These are phyloP conservation scores for Penicillium sp. DNA, from an alignment of 2,329 filamentous ascomycete genomes.

Conservation along the genomic window DNA sequence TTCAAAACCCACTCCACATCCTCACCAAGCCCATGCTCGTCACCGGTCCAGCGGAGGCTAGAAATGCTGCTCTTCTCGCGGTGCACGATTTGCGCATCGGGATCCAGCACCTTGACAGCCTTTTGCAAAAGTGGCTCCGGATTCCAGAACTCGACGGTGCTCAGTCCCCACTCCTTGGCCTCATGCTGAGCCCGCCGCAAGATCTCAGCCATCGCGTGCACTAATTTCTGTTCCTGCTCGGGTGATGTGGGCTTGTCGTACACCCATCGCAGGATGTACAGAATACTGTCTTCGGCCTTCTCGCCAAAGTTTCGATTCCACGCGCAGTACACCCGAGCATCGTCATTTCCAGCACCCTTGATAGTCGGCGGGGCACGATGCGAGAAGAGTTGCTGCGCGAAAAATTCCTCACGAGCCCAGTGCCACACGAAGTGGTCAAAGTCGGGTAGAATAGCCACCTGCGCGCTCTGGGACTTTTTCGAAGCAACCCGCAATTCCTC, in stretches of 20 bases:
- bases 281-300: conserved; percentile 37
- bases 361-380: conserved; percentile 53
- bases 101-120: conserved; percentile 43
- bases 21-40: conserved; percentile 36
- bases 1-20: conserved; percentile 51
- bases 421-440: conserved; percentile 72
- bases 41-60: conserved; percentile 51
- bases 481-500: conserved; percentile 56
- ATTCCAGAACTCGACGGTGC: conserved; percentile 80
- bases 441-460: conserved; percentile 69
- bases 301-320: conserved; percentile 46
- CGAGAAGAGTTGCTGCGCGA: conserved; percentile 64
- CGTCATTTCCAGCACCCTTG: conserved; percentile 68
- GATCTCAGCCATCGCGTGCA: conserved; percentile 62
- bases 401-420: conserved; percentile 77
- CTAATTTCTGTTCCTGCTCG: conserved; percentile 51
- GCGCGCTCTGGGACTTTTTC: conserved; percentile 45
- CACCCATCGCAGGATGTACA: conserved; percentile 47
- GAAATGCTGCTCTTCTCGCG: conserved; percentile 50
- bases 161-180: conserved; percentile 70
- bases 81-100: conserved; percentile 42
- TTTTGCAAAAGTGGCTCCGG: conserved; percentile 59
- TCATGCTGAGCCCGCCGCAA: conserved; percentile 68
- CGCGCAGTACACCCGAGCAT: conserved; percentile 40
- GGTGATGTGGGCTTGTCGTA: conserved; percentile 42